Percentiles rank a stretch among this genome's conserved stretches.
Conservation (phyloP, 345 rosid species). For the Gossypium turneri region DNA sequence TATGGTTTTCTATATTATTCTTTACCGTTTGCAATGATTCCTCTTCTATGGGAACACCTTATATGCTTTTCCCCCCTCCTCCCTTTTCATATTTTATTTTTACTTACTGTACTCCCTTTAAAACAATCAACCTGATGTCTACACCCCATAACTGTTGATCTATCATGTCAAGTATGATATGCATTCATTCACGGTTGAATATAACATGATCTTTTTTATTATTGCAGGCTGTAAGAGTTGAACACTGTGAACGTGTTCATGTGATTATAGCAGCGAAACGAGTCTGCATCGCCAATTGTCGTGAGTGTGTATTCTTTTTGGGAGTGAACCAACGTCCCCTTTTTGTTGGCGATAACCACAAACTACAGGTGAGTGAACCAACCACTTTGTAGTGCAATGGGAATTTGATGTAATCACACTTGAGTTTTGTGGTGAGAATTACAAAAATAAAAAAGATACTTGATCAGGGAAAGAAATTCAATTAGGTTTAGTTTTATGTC, state of each 20-base stretch:
- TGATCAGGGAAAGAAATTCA: neutral
- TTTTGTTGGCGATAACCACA: slow-evolving; percentile 96
- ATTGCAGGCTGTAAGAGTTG: slow-evolving; percentile 81
- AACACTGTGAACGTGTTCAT: slow-evolving; percentile 99
- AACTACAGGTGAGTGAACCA: slow-evolving; percentile 65
- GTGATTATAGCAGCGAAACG: slow-evolving; percentile 84
- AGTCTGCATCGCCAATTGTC: slow-evolving; percentile 93
- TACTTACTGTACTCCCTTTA: neutral
- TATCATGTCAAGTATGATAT: neutral
- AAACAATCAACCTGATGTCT: neutral
- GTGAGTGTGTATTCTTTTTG: slow-evolving; percentile 94
- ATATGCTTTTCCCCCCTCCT: neutral
- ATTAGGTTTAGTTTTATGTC: neutral
- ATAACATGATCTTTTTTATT: slow-evolving; percentile 13
- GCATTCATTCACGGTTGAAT: neutral
- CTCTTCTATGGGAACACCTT: neutral
- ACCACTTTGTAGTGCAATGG: neutral
- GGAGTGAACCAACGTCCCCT: slow-evolving; percentile 99
- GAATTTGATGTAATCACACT: neutral
- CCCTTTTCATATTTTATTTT: neutral
- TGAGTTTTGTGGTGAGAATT: neutral
- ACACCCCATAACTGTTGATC: slow-evolving; percentile 3
- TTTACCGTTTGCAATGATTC: neutral
- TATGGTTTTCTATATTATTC: neutral
- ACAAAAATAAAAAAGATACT: neutral